These are phyloP conservation scores for Pseudogymnoascus sp. DNA, from an alignment of 2,329 filamentous ascomycete species.

Conservation along the genomic window DNA sequence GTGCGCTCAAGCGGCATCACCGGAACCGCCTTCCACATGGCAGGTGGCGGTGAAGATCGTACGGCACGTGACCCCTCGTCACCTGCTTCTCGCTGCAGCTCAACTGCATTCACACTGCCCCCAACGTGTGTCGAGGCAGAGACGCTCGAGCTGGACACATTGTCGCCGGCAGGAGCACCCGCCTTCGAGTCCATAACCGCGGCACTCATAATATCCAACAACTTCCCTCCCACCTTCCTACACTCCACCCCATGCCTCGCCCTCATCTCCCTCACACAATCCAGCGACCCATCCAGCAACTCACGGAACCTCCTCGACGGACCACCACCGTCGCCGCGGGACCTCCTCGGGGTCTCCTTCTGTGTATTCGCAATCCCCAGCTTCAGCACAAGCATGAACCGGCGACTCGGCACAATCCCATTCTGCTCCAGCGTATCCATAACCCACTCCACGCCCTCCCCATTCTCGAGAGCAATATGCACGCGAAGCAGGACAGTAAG, in stretches of 20 bases:
- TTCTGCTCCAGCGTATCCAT: conserved; percentile 19
- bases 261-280: conserved; percentile 14
- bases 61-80: neutral
- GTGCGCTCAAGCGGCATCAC: neutral
- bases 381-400: conserved; percentile 18
- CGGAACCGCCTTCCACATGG: neutral
- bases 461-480: conserved; percentile 21
- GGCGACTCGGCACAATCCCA: conserved; percentile 19
- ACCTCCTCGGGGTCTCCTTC: conserved; percentile 12
- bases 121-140: too few species aligned
- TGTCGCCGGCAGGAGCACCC: too few species aligned
- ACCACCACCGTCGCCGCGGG: neutral
- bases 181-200: neutral
- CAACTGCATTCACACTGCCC: too few species aligned
- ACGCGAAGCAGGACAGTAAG: conserved; percentile 24
- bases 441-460: conserved; percentile 23
- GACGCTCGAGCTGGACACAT: too few species aligned
- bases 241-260: conserved; percentile 8
- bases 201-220: conserved; percentile 19
- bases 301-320: neutral
- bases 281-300: conserved; percentile 13
- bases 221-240: conserved; percentile 16
- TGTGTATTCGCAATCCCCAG: neutral
- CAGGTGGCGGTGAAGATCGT: neutral
- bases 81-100: too few species aligned